Base-by-base conservation (phyloP, 345 rosid genomes). In the Anacardium occidentale region DNA sequence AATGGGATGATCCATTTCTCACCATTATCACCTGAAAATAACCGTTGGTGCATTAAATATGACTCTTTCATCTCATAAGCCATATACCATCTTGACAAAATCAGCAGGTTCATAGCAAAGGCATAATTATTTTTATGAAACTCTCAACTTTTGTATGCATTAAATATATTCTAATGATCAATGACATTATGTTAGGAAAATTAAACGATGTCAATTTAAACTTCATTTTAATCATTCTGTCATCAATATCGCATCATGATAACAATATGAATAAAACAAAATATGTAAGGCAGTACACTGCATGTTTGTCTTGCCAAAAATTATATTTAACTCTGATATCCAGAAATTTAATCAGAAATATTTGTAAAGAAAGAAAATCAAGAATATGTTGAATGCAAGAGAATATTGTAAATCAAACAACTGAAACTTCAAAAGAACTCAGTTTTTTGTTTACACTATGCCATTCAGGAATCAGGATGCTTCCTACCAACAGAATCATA, bases 1-100 rank as follows among this genome's bases (percentile, higher is more conserved):
- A 71, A 84, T 7, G 96, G 97, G 75, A 88, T 81, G 51, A 62
- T 42, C 97, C 95, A 91, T 61, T 83, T 82, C 54, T 79, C 85
- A 65, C 82, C 82, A 24, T 60, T 84, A 11, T 73, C 83, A 58
- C 90, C 97, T 91, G 92, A 86, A 84, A 34, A 56, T 47, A 2
- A 52, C 45, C 60, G 51, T 7, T 1, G 62, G 51, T 62, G 24
- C 37, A 58, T 7, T 29, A 22, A 34, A 66, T 29, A 29, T 29
- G 32, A 3, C 3, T 47, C 53, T 53, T 40, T 10, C 5, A 34
- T 47, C 26, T 69, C n/a, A 44, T 66, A 52, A 53, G 44, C 66
- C 2, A 26, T 57, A 14, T 20, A 22, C 34, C 2, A 17, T 20
- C 40, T 52, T 15, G 24, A 48, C 21, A 22, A 37, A 37, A 7